phyloP scores from a whole-genome alignment of 257 asterid species.

The Parsonsia alboflavescens region DNA sequence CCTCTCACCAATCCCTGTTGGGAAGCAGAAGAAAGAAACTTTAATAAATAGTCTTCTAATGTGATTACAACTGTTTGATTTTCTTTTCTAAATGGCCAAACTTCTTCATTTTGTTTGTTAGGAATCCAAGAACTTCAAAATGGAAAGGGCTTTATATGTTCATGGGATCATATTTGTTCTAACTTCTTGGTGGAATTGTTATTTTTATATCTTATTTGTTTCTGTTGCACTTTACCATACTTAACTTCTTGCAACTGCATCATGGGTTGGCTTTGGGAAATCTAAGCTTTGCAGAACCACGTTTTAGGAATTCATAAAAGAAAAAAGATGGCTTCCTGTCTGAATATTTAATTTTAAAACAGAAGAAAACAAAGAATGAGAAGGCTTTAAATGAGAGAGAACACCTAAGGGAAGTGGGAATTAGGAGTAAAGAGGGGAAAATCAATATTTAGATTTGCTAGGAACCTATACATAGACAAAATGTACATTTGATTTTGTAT shows the following conservation, averaged over 20 bases:
- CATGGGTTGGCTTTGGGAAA: background rate
- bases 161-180: background rate
- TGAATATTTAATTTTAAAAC: background rate
- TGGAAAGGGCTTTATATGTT: background rate
- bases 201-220: background rate
- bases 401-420: background rate
- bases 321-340: background rate
- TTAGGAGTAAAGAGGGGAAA: background rate
- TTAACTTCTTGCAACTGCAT: background rate
- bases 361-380: background rate
- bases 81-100: background rate
- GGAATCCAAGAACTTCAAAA: background rate
- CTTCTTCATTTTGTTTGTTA: background rate
- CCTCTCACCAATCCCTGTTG: background rate
- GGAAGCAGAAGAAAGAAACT: constrained; percentile 1
- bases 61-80: background rate
- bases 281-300: background rate
- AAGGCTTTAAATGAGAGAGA: background rate
- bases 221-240: background rate
- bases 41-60: background rate
- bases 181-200: background rate
- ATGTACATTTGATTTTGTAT: background rate
- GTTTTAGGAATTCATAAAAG: background rate
- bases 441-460: background rate
- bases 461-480: background rate